phyloP scores from a whole-genome alignment of 2,329 filamentous ascomycete species.

The Raffaelea arxii region DNA sequence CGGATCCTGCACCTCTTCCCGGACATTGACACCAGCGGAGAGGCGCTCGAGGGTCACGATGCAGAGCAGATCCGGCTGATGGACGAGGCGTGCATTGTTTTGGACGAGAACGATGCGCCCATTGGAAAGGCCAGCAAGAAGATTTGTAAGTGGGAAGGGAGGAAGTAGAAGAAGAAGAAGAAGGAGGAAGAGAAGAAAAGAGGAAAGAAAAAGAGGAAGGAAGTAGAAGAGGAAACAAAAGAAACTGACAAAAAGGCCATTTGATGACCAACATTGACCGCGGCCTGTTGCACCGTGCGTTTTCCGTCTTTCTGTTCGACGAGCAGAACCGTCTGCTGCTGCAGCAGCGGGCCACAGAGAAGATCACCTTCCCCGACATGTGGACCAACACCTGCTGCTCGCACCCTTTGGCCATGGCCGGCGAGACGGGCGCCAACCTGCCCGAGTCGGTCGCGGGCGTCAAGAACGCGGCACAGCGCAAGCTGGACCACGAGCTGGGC shows the following conservation, averaged over 20 bases:
- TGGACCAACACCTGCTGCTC: constrained; percentile 99
- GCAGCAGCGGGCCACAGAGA: constrained; percentile 90
- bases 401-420: constrained; percentile 83
- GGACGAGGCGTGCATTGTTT: constrained; percentile 97
- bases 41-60: constrained; percentile 82
- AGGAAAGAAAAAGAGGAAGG: neutral
- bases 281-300: constrained; percentile 90
- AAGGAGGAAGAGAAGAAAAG: neutral
- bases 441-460: constrained; percentile 74
- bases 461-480: constrained; percentile 85
- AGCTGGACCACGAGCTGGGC: constrained; percentile 88
- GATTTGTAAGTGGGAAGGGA: constrained; percentile 57
- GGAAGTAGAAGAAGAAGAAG: neutral
- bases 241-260: constrained; percentile 53
- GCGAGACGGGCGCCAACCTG: constrained; percentile 79
- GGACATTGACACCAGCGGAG: constrained; percentile 62
- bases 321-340: constrained; percentile 84
- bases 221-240: neutral
- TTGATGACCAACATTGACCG: constrained; percentile 98
- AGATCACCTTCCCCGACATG: constrained; percentile 98
- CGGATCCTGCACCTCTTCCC: constrained; percentile 84
- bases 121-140: constrained; percentile 98
- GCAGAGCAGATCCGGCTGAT: constrained; percentile 96
- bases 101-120: constrained; percentile 82
- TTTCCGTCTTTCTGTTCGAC: constrained; percentile 97